phyloP scores from a whole-genome alignment of 345 rosid genomes.

The Luvunga scandens region DNA sequence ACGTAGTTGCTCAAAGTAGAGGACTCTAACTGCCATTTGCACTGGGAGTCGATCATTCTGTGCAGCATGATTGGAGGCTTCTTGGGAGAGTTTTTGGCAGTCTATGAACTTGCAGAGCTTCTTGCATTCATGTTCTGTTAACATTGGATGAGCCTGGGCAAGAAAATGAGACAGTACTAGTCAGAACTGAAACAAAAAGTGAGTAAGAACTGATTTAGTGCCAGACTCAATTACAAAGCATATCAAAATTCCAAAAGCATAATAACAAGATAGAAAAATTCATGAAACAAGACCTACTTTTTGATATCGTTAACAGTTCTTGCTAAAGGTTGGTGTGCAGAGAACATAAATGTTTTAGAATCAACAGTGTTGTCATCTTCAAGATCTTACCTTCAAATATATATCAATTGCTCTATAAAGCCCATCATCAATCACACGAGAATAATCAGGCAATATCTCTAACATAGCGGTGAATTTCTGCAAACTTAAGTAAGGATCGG shows the following conservation, averaged over 20 bases:
- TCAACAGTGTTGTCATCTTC: neutral
- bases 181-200: neutral
- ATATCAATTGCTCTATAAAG: constrained; percentile 80
- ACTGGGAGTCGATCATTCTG: constrained; percentile 63
- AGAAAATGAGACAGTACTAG: neutral
- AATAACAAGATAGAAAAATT: neutral
- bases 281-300: neutral
- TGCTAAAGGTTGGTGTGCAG: neutral
- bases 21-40: constrained; percentile 60
- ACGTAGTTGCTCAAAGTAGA: constrained; percentile 64
- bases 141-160: constrained; percentile 60
- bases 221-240: neutral
- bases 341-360: neutral
- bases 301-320: neutral
- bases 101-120: constrained; percentile 67
- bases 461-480: constrained; percentile 66
- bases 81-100: constrained; percentile 61
- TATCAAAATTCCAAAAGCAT: neutral
- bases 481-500: constrained; percentile 71
- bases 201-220: neutral
- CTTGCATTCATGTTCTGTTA: constrained; percentile 60
- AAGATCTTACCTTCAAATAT: constrained; percentile 62
- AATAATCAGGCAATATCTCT: constrained; percentile 69
- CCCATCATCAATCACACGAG: constrained; percentile 79
- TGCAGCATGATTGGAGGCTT: constrained; percentile 58